A percentile compares a stretch with the other conserved stretches of the same genome.
Evolutionary conservation across 768 basidiomycete genomes (phyloP).

Genomic region (Mycena sanguinolenta): DNA sequence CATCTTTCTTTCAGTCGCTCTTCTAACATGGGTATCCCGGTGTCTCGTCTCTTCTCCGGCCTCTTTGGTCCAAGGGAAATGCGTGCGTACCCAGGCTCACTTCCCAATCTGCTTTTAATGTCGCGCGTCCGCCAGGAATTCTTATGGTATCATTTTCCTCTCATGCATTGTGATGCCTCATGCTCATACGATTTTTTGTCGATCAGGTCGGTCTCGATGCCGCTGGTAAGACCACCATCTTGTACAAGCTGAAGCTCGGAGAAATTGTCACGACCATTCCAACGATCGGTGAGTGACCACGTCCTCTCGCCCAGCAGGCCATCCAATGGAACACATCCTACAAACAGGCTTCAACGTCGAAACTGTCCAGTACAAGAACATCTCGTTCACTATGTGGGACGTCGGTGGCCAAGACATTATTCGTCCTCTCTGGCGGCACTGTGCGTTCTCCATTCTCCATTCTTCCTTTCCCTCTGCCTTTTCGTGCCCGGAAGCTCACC

Average conservation of each 20-base stretch:
- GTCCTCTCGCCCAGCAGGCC: conserved; percentile 30
- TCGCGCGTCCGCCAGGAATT: conserved; percentile 77
- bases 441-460: conserved; percentile 70
- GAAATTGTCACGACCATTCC: conserved; percentile 99
- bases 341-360: conserved; percentile 99
- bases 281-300: conserved; percentile 90
- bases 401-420: conserved; percentile 99
- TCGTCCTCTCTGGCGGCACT: conserved; percentile 99
- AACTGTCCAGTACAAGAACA: conserved; percentile 99
- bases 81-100: conserved; percentile 74
- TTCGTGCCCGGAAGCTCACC: conserved; percentile 35
- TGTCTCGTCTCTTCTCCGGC: conserved; percentile 81
- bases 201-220: conserved; percentile 97
- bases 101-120: conserved; percentile 46
- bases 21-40: conserved; percentile 78
- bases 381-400: conserved; percentile 99
- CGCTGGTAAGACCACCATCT: conserved; percentile 97
- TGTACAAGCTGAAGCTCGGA: conserved; percentile 99
- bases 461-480: no score
- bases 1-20: conserved; percentile 34
- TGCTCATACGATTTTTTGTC: conserved; percentile 20
- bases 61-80: conserved; percentile 99
- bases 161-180: conserved; percentile 26
- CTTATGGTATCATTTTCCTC: conserved; percentile 79
- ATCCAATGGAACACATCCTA: conserved; percentile 39